Conservation (phyloP, 129 eudicot species). For the Gnaphalium uliginosum region DNA sequence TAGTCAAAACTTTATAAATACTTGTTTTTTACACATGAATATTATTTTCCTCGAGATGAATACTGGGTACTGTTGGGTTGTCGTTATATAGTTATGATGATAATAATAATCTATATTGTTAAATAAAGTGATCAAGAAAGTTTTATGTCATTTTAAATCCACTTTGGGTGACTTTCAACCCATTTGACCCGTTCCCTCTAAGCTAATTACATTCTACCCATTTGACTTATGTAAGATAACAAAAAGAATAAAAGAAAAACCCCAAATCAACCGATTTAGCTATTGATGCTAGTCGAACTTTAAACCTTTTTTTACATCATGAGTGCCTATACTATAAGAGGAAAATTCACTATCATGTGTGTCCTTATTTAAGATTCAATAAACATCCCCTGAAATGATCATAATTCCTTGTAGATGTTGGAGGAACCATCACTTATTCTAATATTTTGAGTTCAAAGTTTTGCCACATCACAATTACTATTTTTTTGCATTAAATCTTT, state of each 20-base stretch:
- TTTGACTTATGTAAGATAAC: too few relatives aligned
- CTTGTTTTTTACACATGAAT: background rate
- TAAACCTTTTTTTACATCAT: too few relatives aligned
- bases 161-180: background rate
- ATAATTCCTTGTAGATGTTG: conserved; percentile 1
- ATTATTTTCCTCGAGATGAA: background rate
- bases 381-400: background rate
- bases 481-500: too few relatives aligned
- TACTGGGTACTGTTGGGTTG: background rate
- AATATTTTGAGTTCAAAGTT: too few relatives aligned
- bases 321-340: too few relatives aligned
- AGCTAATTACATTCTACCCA: too few relatives aligned
- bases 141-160: background rate
- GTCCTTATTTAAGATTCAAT: background rate
- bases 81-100: background rate
- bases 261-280: too few relatives aligned
- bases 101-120: background rate
- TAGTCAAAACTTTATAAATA: background rate
- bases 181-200: background rate
- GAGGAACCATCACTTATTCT: conserved; percentile 14
- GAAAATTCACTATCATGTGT: background rate
- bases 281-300: too few relatives aligned
- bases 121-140: background rate
- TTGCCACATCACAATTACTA: too few relatives aligned
- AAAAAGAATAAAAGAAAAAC: too few relatives aligned